Base-by-base conservation (phyloP, 2,329 filamentous ascomycete species). In the Daldinia sp. region DNA sequence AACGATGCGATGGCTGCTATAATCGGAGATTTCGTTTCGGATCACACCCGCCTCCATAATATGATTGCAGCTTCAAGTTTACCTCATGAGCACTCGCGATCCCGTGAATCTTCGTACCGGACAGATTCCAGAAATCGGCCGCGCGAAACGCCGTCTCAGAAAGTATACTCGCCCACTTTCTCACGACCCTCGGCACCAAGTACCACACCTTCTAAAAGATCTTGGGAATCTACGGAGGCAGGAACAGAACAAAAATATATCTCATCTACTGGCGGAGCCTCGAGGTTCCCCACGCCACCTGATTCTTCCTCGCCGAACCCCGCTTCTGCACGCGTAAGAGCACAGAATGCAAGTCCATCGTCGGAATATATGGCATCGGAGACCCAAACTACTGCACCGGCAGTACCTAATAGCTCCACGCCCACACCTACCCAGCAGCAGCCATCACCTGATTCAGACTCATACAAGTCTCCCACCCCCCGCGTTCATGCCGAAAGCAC, bases 21-120 rank as follows among this genome's bases (percentile, higher is more conserved):
- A 81, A 86, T 90, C 74, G 87, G 87, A 80, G 93, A 95, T 84
- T 90, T 90, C 83, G 89, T 90, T 82, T 87, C 92, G 80, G 90
- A 93, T 82, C 85, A 90, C 74, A 86, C 88, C 75, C 87, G 89
- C 82, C 90, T 91, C 81, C 88, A 89, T 84, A 89, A 86, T 82
- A 92, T 90, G 86, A 91, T 93, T 83, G 81, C 82, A 66, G 80
- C 82, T 63, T 79, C 84, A 50, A 81, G 81, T 57, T 74, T 84
- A 71, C 80, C 79, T 71, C 83, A 82, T 71, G 82, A 82, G 71
- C 84, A 84, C 72, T 83, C 82, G 70, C 82, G 82, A 66, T 76
- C 83, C 63, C 82, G 84, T 78, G 81, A 86, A 74, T 78, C 76
- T 50, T 78, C 80, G 65, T 78, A 79, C 71, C 67, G 80, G 72